Evolutionary conservation across 2,329 filamentous ascomycete genomes (phyloP).

Genomic region (Curvularia sp.): DNA sequence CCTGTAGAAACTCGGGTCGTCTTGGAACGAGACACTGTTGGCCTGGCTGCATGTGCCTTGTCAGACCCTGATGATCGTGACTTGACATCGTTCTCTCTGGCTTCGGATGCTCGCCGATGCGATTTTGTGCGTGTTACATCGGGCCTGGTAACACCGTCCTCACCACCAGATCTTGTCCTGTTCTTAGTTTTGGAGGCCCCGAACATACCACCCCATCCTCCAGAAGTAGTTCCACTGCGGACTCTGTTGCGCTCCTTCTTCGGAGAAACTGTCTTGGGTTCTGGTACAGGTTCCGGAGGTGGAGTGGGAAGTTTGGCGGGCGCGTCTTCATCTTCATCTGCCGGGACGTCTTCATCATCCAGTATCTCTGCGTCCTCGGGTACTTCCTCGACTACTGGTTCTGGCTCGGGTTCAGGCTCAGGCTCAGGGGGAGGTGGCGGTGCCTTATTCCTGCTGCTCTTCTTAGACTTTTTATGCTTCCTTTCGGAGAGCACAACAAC

Average conservation of each 20-base stretch:
- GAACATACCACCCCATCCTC: constrained; percentile 78
- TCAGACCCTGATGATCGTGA: constrained; percentile 79
- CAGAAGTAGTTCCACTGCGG: constrained; percentile 66
- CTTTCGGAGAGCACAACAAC: constrained; percentile 31
- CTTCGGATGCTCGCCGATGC: constrained; percentile 52
- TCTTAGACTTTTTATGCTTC: constrained; percentile 36
- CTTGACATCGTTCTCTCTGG: constrained; percentile 66
- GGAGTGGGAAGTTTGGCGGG: constrained; percentile 57
- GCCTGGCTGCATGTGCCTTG: constrained; percentile 62
- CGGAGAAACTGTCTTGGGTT: constrained; percentile 57
- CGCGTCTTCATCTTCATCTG: constrained; percentile 38
- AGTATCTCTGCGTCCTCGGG: constrained; percentile 29
- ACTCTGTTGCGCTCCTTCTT: constrained; percentile 80
- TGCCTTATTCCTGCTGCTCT: constrained; percentile 39
- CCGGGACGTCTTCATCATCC: constrained; percentile 30
- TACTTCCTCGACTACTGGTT: constrained; percentile 30
- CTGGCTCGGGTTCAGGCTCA: constrained; percentile 27
- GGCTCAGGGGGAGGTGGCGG: constrained; percentile 37
- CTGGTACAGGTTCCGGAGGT: constrained; percentile 51
- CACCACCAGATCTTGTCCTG: constrained; percentile 40
- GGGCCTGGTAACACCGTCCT: constrained; percentile 49
- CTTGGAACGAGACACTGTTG: constrained; percentile 58
- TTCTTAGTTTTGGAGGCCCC: constrained; percentile 55
- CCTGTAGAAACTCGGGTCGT: constrained; percentile 65
- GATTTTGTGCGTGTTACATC: constrained; percentile 64